Percentiles rank a stretch among this genome's conserved stretches.
Evolutionary conservation across 805 yeast genomes (phyloP).

Genomic region (Hanseniaspora nectarophila): DNA sequence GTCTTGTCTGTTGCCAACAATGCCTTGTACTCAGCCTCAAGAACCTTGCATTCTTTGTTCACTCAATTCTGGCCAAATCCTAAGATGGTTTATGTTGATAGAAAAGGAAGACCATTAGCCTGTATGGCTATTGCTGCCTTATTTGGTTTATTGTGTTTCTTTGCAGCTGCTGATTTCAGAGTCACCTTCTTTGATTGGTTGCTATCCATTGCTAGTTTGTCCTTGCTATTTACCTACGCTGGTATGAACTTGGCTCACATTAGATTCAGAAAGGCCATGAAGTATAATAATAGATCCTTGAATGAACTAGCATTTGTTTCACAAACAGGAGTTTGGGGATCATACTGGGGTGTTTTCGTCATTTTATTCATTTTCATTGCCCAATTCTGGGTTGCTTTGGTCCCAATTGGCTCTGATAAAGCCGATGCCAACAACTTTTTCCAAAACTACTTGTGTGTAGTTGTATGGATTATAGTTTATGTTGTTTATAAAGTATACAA

Average conservation of each 20-base stretch:
- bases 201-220: slow-evolving; percentile 48
- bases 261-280: slow-evolving; percentile 48
- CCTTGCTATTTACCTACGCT: slow-evolving; percentile 52
- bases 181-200: slow-evolving; percentile 55
- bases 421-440: slow-evolving; percentile 36
- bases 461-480: slow-evolving; percentile 34
- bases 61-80: slow-evolving; percentile 33
- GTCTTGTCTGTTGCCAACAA: slow-evolving; percentile 70
- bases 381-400: slow-evolving; percentile 63
- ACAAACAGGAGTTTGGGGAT: slow-evolving; percentile 42
- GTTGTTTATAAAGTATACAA: slow-evolving; percentile 37
- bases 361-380: slow-evolving; percentile 42
- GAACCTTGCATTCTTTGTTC: slow-evolving; percentile 57
- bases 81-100: slow-evolving; percentile 43
- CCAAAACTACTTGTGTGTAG: slow-evolving; percentile 37
- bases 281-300: slow-evolving; percentile 39
- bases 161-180: slow-evolving; percentile 50
- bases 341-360: slow-evolving; percentile 39
- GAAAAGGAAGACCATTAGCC: slow-evolving; percentile 47
- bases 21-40: slow-evolving; percentile 59
- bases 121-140: slow-evolving; percentile 43
- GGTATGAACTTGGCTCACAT: slow-evolving; percentile 45
- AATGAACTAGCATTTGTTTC: slow-evolving; percentile 44
- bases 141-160: slow-evolving; percentile 46
- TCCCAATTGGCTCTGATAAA: slow-evolving; percentile 51